phyloP scores from a whole-genome alignment of 176 grass and related monocot genomes.

The Echinochloa phyllopogon region DNA sequence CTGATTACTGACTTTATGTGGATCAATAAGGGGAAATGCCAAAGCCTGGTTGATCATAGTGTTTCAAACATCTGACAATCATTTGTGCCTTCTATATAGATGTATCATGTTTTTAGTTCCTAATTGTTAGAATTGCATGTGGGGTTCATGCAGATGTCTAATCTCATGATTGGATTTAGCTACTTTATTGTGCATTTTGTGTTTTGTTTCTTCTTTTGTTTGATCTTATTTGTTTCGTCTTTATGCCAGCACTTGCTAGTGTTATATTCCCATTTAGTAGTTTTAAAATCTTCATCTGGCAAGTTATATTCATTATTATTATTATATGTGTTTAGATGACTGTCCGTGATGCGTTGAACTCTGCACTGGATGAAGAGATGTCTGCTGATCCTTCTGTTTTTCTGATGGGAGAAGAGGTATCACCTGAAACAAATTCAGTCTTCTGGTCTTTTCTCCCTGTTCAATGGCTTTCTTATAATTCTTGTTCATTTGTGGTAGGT shows the following conservation, averaged over 20 bases:
- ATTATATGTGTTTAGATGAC: constrained; percentile 70
- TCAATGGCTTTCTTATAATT: constrained; percentile 19
- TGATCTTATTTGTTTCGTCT: not conserved
- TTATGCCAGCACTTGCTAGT: not conserved
- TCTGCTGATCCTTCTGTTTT: constrained; percentile 95
- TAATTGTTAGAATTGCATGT: constrained; percentile 7
- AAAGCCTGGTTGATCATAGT: not conserved
- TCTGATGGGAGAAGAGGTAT: constrained; percentile 99
- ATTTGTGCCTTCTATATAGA: not conserved
- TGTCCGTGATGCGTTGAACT: constrained; percentile 90
- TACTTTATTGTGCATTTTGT: not conserved
- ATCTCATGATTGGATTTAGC: not conserved
- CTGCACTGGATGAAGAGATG: constrained; percentile 99
- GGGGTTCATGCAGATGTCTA: not conserved
- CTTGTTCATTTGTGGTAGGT: constrained; percentile 62
- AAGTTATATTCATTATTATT: constrained; percentile 22
- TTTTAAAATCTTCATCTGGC: constrained; percentile 13
- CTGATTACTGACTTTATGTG: not conserved
- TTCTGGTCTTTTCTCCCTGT: not conserved
- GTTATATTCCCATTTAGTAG: not conserved
- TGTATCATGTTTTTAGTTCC: not conserved
- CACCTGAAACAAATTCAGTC: not conserved
- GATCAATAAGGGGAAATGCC: not conserved
- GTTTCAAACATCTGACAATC: not conserved
- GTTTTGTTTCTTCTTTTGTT: not conserved